phyloP scores from a whole-genome alignment of 1,284 basidiomycete genomes.

The Boletus semigastroideus region DNA sequence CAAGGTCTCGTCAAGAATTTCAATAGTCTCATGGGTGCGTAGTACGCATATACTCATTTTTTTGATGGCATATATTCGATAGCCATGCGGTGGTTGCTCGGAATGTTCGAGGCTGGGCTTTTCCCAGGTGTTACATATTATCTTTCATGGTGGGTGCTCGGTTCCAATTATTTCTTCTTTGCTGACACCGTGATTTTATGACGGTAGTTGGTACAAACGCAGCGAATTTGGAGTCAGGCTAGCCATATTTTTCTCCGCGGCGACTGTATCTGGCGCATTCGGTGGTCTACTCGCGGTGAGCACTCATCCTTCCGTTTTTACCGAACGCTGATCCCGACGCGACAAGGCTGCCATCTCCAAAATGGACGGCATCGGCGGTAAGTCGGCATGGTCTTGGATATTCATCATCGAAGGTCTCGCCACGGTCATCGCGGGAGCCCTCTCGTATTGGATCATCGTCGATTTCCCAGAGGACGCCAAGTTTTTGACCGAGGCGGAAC shows the following conservation, averaged over 20 bases:
- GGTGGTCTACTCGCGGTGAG: conserved; percentile 65
- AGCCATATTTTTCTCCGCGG: conserved; percentile 74
- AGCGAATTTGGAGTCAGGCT: conserved; percentile 67
- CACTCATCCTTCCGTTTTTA: neutral
- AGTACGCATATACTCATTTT: neutral
- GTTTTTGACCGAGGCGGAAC: conserved; percentile 69
- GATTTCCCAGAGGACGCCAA: conserved; percentile 82
- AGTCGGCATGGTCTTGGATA: conserved; percentile 70
- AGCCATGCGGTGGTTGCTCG: conserved; percentile 67
- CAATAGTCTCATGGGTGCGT: conserved; percentile 59
- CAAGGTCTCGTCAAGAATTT: conserved; percentile 70
- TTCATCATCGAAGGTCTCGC: conserved; percentile 68
- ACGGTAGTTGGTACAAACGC: conserved; percentile 61
- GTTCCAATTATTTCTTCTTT: too few species aligned
- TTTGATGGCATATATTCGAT: conserved; percentile 1
- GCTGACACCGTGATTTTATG: neutral
- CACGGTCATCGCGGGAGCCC: conserved; percentile 63
- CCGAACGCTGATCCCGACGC: neutral
- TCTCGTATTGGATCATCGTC: conserved; percentile 75
- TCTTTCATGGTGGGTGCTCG: conserved; percentile 55
- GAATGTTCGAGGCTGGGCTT: conserved; percentile 70
- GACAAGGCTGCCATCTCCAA: conserved; percentile 59
- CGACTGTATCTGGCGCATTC: conserved; percentile 70
- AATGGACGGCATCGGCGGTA: conserved; percentile 66
- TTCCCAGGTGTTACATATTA: conserved; percentile 65